Evolutionary conservation across 1,284 basidiomycete species (phyloP).

Genomic region (Singerocomus inundabilis): DNA sequence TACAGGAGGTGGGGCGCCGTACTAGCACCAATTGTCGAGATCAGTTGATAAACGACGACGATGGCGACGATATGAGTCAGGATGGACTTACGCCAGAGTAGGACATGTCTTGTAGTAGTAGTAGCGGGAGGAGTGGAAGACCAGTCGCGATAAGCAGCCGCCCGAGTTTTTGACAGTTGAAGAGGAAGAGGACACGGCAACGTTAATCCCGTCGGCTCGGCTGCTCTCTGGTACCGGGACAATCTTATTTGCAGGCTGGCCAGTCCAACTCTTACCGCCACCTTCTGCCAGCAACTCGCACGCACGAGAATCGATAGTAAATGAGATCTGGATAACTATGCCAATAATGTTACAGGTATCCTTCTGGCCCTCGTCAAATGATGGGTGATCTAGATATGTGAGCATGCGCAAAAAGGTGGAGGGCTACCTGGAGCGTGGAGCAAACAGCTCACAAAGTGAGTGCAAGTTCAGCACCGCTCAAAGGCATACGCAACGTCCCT

Average conservation of each 20-base stretch:
- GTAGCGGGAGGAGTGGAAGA: neutral
- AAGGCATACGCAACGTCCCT: neutral
- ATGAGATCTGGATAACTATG: slow-evolving; percentile 24
- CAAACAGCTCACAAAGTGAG: neutral
- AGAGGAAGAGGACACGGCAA: no score
- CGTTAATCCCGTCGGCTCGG: neutral
- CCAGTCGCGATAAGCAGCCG: slow-evolving; percentile 10
- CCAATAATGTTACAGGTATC: slow-evolving; percentile 39
- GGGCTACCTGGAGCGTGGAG: neutral
- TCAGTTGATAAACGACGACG: neutral
- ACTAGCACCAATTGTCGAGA: slow-evolving; percentile 11
- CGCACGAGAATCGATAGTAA: neutral
- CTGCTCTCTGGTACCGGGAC: neutral
- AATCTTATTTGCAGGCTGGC: neutral
- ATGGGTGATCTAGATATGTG: slow-evolving; percentile 15
- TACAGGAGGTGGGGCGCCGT: slow-evolving; percentile 23
- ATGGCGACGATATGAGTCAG: neutral
- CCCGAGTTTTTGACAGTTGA: neutral
- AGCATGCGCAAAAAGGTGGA: neutral
- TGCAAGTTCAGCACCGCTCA: neutral
- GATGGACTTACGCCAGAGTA: slow-evolving; percentile 22
- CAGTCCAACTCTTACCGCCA: neutral
- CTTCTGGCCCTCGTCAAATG: slow-evolving; percentile 11
- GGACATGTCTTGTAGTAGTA: slow-evolving; percentile 17
- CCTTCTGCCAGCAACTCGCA: neutral